Base-by-base conservation (phyloP, 1,284 basidiomycete species). In the Lentinula novae-zelandiae region DNA sequence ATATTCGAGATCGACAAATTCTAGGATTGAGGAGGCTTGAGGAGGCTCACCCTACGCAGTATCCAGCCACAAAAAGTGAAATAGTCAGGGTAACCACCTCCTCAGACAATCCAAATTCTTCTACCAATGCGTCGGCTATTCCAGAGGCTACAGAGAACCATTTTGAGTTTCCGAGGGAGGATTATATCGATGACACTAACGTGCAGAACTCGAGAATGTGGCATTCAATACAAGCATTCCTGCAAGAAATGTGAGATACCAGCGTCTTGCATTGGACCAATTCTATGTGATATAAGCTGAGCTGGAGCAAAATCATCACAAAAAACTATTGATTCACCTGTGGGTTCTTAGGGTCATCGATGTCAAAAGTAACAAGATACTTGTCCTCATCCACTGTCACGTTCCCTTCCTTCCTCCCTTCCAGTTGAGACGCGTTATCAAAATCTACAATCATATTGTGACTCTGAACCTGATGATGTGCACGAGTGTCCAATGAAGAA, bases 201-300 rank as follows among this genome's bases (percentile, higher is more conserved):
- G 82, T 0, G 85, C 82, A 2, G 86, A 80, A 17, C 84, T 80
- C 0, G 86, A 83, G 63, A 90, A 87, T 0, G 87, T 80, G 78
- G 85, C 85, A 71, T 89, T 89, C 67, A 92, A 76, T n/a, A 88
- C 86, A 42, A 91, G 77, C 0, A 87, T 56, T 38, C 85, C 85
- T 22, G 78, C 82, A 2, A 86, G 67, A 40, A 76, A 71, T 0
- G 87, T 91, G n/a, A 92, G 60, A 63, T 77, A 77, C 78, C 78
- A 80, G 67, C 71, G 70, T 60, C 69, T 71, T 27, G 53, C 34
- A 3, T 58, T 66, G 0, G 74, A 73, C 78, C 78, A 79, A 58
- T 76, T 77, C 77, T 79, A 44, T 31, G 51, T 33, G 58, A 34
- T n/a, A 34, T 53, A 39, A 58, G 38, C 17, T 4, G 33, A 6